A percentile compares a stretch with the other conserved stretches of the same genome.
Evolutionary conservation across 345 rosid species (phyloP).

Genomic region (Lepidium didymum): DNA sequence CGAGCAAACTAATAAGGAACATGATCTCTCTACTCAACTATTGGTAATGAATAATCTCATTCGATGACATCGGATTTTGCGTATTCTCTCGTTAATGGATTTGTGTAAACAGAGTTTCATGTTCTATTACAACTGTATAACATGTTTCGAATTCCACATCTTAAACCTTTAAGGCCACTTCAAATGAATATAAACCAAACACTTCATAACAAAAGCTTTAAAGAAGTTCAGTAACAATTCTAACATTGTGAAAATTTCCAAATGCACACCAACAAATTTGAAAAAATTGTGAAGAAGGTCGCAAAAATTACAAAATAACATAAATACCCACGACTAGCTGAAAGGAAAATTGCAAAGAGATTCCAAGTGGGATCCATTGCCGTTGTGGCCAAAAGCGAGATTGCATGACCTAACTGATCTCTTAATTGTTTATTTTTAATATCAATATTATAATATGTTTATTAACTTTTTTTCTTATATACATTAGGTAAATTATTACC

Average conservation of each 20-base stretch:
- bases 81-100: conserved; percentile 8
- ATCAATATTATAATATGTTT: neutral
- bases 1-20: conserved; percentile 41
- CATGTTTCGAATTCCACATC: neutral
- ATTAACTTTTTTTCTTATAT: neutral
- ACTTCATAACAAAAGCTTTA: neutral
- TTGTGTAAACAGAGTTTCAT: conserved; percentile 8
- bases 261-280: too few species aligned
- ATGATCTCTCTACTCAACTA: neutral
- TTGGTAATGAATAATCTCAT: conserved; percentile 23
- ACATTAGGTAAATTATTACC: too few species aligned
- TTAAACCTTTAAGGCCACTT: neutral
- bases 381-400: conserved; percentile 17
- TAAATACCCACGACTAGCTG: neutral
- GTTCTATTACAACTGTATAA: conserved; percentile 7
- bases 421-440: neutral
- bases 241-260: too few species aligned
- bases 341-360: neutral
- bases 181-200: neutral
- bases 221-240: too few species aligned
- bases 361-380: conserved; percentile 34
- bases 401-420: conserved; percentile 29
- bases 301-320: neutral
- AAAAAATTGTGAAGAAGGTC: neutral
- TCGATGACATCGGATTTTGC: conserved; percentile 1